These are phyloP conservation scores for Aspergillus calidoustus DNA, from an alignment of 2,329 filamentous ascomycete species.

Conservation along the genomic window DNA sequence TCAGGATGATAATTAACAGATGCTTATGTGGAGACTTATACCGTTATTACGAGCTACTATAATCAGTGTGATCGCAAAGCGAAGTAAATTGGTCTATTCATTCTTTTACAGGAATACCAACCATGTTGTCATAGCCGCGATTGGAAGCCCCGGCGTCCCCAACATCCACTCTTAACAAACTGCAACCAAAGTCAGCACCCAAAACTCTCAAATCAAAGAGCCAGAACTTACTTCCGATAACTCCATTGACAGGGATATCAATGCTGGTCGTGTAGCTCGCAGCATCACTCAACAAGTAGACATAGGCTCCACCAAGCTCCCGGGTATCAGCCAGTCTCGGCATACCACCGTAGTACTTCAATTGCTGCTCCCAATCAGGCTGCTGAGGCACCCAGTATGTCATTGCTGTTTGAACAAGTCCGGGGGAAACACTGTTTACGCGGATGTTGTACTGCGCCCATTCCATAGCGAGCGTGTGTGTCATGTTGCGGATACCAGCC, in stretches of 20 bases:
- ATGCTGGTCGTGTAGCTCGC: constrained; percentile 55
- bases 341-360: constrained; percentile 61
- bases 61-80: not conserved
- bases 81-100: not conserved
- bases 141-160: not conserved
- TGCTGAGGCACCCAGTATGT: constrained; percentile 56
- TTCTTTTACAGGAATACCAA: not conserved
- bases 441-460: constrained; percentile 71
- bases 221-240: constrained; percentile 44
- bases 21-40: not conserved
- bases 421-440: constrained; percentile 62
- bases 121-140: not conserved
- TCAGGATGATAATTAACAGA: not conserved
- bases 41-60: not conserved
- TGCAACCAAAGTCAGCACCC: not conserved
- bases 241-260: constrained; percentile 55
- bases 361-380: constrained; percentile 57
- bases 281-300: constrained; percentile 52
- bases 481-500: constrained; percentile 38
- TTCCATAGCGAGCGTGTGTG: constrained; percentile 64
- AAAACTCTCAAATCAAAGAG: not conserved
- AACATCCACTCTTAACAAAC: not conserved
- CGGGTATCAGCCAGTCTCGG: constrained; percentile 56
- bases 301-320: constrained; percentile 56
- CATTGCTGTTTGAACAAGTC: constrained; percentile 41